phyloP scores from a whole-genome alignment of 108 stramenopile genomes.

The Hondaea fermentalgiana region DNA sequence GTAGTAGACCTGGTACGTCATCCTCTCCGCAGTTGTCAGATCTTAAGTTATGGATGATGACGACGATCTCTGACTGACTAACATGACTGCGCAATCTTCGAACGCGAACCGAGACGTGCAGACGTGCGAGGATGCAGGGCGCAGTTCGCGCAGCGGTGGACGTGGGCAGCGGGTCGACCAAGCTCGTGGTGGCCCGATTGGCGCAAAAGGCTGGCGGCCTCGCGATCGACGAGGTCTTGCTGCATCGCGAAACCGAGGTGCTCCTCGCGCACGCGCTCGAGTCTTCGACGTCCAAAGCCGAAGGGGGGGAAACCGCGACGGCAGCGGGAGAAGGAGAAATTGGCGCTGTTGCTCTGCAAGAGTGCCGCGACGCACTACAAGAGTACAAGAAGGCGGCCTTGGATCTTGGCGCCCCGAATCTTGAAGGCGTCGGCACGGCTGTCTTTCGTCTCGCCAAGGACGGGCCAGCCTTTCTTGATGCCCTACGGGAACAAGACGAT shows the following conservation, averaged over 20 bases:
- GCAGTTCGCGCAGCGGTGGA: not conserved
- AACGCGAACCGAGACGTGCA: no score
- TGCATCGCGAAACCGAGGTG: not conserved
- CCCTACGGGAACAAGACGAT: not conserved
- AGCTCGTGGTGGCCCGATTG: not conserved
- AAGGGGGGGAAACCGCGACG: not conserved
- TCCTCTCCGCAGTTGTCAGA: no score
- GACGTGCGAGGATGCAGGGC: not conserved
- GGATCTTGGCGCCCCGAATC: not conserved
- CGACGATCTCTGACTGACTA: no score
- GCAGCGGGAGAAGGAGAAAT: not conserved
- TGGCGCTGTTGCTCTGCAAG: not conserved
- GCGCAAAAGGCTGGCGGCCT: not conserved
- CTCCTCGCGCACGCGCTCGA: slow-evolving; percentile 1
- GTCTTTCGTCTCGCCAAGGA: not conserved
- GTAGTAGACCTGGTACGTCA: no score
- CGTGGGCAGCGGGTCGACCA: slow-evolving; percentile 15
- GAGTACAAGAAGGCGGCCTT: not conserved
- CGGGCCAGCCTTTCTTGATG: not conserved
- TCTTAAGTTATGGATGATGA: no score
- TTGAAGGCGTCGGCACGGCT: not conserved
- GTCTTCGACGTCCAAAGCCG: not conserved
- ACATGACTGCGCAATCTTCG: no score
- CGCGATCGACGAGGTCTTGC: not conserved
- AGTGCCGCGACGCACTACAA: not conserved